These are phyloP conservation scores for Pseudogymnoascus sp. DNA, from an alignment of 2,329 filamentous ascomycete species.

Conservation along the genomic window DNA sequence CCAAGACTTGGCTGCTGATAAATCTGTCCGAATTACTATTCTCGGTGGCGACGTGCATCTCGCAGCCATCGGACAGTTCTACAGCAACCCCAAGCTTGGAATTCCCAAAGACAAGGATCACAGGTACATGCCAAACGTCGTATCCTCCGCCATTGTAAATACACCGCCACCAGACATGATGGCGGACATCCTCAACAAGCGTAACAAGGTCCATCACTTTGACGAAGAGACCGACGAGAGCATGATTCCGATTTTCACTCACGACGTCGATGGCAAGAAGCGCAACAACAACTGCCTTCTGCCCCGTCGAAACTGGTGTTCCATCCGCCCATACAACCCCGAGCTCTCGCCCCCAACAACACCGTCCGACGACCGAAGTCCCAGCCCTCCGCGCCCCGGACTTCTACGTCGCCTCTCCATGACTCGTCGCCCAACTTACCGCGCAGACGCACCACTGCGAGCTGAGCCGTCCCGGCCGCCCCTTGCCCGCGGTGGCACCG, in stretches of 20 bases:
- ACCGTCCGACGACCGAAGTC: slow-evolving; percentile 45
- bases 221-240: slow-evolving; percentile 79
- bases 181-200: slow-evolving; percentile 86
- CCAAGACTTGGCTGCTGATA: slow-evolving; percentile 87
- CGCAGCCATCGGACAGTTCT: slow-evolving; percentile 88
- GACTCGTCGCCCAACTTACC: slow-evolving; percentile 27
- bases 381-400: slow-evolving; percentile 28
- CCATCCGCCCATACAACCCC: slow-evolving; percentile 77
- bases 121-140: slow-evolving; percentile 92
- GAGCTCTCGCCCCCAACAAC: slow-evolving; percentile 66
- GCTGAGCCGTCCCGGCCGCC: background rate
- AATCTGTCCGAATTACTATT: slow-evolving; percentile 85
- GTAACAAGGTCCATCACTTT: slow-evolving; percentile 73
- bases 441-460: slow-evolving; percentile 18
- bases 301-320: slow-evolving; percentile 91
- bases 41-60: slow-evolving; percentile 92
- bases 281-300: slow-evolving; percentile 88
- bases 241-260: slow-evolving; percentile 89
- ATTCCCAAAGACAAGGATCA: slow-evolving; percentile 86
- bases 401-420: slow-evolving; percentile 26
- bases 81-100: slow-evolving; percentile 74
- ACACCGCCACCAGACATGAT: slow-evolving; percentile 80
- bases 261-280: slow-evolving; percentile 81
- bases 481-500: background rate
- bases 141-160: slow-evolving; percentile 92